Percentiles rank a stretch among this genome's conserved stretches.
Conservation (phyloP, 1,284 basidiomycete species). For the Trametes hirsuta region DNA sequence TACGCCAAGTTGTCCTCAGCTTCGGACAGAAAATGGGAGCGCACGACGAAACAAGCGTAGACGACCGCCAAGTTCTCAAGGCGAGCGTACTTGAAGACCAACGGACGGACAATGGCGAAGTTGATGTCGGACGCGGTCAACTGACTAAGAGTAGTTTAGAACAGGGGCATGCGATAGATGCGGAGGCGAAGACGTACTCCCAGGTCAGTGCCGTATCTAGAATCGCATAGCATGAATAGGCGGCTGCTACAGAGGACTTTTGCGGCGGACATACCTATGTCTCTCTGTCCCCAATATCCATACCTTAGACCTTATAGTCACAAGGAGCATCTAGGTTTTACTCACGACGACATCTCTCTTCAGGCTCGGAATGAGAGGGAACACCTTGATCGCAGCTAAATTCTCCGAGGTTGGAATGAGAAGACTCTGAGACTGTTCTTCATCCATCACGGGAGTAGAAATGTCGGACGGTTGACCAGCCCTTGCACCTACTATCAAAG, state of each 20-base stretch:
- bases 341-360: constrained; percentile 72
- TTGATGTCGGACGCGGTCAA: constrained; percentile 84
- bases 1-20: constrained; percentile 73
- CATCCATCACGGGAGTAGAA: constrained; percentile 28
- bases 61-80: constrained; percentile 74
- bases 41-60: constrained; percentile 74
- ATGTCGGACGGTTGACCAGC: background rate
- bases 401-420: constrained; percentile 59
- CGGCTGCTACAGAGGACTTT: no score
- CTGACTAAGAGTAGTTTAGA: constrained; percentile 48
- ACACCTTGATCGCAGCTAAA: constrained; percentile 68
- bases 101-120: constrained; percentile 79
- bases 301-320: no score
- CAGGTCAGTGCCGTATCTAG: constrained; percentile 79
- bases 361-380: constrained; percentile 72
- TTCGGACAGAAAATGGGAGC: constrained; percentile 55
- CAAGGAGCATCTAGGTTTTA: constrained; percentile 4
- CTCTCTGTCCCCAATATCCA: constrained; percentile 45
- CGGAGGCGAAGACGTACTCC: constrained; percentile 52
- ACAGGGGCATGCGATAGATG: background rate
- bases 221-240: no score
- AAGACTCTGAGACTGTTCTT: constrained; percentile 36
- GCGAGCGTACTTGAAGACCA: constrained; percentile 79
- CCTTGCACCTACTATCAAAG: no score
- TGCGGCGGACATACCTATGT: constrained; percentile 36